Base-by-base conservation (phyloP, 306 rosid genomes). In the Citrullus amarus region DNA sequence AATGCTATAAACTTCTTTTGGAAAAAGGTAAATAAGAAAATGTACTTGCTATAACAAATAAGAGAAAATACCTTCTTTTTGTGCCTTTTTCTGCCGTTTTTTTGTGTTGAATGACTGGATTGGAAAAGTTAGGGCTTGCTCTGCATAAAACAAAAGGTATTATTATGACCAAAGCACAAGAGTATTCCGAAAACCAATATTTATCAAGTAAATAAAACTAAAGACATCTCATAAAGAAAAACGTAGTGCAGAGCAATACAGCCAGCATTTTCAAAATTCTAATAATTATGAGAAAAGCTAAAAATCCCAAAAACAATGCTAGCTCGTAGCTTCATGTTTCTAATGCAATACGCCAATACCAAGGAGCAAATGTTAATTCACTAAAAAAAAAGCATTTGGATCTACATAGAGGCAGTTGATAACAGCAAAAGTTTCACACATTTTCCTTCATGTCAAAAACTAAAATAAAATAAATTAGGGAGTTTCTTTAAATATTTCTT, bases 81-180 rank as follows among this genome's bases (percentile, higher is more conserved):
- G 90, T 88, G 89, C 95, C 90, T 83, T 93, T 92, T 79, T 91
- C 96, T 54, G 86, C 78, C 75, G 59, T 85, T 86, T 85, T 92
- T 89, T 90, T 92, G 68, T 79, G 90, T 72, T 46, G 82, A 69
- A 75, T 48, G 58, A 83, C 81, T 53, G 87, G 43, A 60, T 79
- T 80, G 78, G 87, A 82, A 75, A 79, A 11, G 41, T 65, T 79
- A 81, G 87, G 86, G 86, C 78, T 87, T 66, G 89, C 28, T 79
- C 97, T 94, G 87, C 84, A 84, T 63, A 82, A 81, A 67, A 81
- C 5, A 44, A 20, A 78, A 34, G 75, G 16, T 1, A 20, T 82
- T 80, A 61, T 17, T 50, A 20, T 8, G 2, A 69, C 65, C 80
- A 80, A 79, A 82, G 55, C 79, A 58, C 28, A 2, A 56, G 28